A percentile compares a stretch with the other conserved stretches of the same genome.
phyloP scores from a whole-genome alignment of 2,329 filamentous ascomycete species.

The Paecilomyces sp. region DNA sequence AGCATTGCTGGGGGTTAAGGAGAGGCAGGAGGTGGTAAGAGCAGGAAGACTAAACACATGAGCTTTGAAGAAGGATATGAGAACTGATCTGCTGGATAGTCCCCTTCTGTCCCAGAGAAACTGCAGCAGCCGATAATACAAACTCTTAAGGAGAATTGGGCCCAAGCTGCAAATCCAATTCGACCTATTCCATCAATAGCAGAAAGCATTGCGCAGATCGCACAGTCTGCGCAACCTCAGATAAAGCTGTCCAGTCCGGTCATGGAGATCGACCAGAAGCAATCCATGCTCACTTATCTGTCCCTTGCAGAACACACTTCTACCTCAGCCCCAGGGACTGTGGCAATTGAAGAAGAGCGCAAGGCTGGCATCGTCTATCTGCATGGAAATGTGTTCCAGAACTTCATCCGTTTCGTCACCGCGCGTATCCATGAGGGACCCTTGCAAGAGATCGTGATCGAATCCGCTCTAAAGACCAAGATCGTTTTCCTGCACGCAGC shows the following conservation, averaged over 20 bases:
- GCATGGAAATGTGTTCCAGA: constrained; percentile 15
- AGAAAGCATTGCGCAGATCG: neutral
- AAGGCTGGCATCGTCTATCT: constrained; percentile 22
- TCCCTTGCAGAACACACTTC: neutral
- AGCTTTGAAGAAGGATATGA: neutral
- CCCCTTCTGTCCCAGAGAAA: neutral
- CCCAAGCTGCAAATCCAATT: neutral
- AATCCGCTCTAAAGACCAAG: constrained; percentile 21
- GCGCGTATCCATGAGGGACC: constrained; percentile 32
- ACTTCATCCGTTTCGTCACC: constrained; percentile 23
- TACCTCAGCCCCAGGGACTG: neutral
- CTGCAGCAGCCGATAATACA: neutral
- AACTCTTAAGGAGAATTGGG: neutral
- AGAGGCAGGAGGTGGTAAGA: neutral
- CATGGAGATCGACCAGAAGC: neutral
- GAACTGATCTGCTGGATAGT: neutral
- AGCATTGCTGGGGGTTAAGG: neutral
- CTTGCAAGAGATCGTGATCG: constrained; percentile 30
- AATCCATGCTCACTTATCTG: neutral
- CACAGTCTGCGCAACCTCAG: neutral
- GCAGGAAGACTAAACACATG: neutral
- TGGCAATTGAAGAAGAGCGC: constrained; percentile 10
- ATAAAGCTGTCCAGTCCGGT: neutral
- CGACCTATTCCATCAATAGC: neutral
- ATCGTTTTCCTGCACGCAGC: constrained; percentile 32